Evolutionary conservation across 306 rosid species (phyloP).

Genomic region (Acacia acuminata): DNA sequence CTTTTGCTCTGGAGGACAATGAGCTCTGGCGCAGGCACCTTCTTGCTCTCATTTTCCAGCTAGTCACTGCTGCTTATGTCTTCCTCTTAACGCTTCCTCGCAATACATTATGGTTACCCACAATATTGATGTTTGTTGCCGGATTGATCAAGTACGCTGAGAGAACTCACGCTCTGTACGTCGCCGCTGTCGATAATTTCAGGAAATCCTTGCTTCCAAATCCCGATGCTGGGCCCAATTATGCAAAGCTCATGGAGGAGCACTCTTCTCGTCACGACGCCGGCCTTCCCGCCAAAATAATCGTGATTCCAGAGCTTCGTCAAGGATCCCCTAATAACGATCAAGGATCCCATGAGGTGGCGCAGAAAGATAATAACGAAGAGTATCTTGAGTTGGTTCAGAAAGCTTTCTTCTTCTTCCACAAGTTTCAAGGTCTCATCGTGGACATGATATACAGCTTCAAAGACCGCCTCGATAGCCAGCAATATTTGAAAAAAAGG

Average conservation of each 20-base stretch:
- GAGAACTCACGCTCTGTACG: slow-evolving; percentile 10
- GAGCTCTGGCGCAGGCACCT: background rate
- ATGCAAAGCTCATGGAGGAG: slow-evolving; percentile 42
- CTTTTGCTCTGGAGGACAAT: slow-evolving; percentile 9
- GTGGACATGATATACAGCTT: background rate
- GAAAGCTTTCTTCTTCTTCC: background rate
- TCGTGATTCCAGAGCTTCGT: background rate
- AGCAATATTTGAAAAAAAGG: background rate
- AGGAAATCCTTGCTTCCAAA: slow-evolving; percentile 19
- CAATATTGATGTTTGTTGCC: background rate
- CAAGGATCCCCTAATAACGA: fast-evolving
- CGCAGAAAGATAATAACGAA: no score
- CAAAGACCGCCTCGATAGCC: background rate
- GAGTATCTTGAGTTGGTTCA: background rate
- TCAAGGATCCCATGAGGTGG: background rate
- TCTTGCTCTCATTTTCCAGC: background rate
- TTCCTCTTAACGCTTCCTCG: background rate
- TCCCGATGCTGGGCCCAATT: slow-evolving; percentile 38
- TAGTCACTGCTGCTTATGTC: background rate
- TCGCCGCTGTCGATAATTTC: slow-evolving; percentile 30
- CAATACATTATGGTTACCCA: background rate
- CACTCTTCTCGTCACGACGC: background rate
- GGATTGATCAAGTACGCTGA: slow-evolving; percentile 2
- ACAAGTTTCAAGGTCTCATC: background rate
- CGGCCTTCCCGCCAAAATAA: slow-evolving; percentile 17